Base-by-base conservation (phyloP, 495 filamentous ascomycete species). In the Chaetomidium leptoderma region DNA sequence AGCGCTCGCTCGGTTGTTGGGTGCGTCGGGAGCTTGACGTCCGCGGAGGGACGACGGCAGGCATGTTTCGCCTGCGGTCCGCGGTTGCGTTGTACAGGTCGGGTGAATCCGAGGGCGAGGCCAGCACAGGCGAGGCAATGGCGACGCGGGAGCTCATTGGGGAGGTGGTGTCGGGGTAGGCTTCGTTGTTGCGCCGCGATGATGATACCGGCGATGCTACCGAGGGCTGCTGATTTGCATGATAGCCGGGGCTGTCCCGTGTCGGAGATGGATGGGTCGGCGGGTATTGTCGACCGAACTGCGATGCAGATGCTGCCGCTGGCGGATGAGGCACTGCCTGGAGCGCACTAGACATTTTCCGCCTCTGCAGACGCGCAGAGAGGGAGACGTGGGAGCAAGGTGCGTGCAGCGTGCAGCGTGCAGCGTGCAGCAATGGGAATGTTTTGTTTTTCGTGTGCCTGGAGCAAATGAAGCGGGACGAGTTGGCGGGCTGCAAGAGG, bases 21-120 rank as follows among this genome's bases (percentile, higher is more conserved):
- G 71, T 63, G 63, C 78, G 72, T 47, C 76, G 72, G 27, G 80
- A 72, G 52, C 62, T 74, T 6, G 75, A 86, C 2, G 84, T 86
- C 53, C 86, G 81, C 29, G 83, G 82, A 39, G 83, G 84, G 54
- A 80, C 82, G 57, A 80, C 78, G 66, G 72, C 66, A 54, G 70
- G 65, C 70, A 66, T 70, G 71, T 73, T 75, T 60, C 66, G 70
- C 64, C 65, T 75, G 9, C 74, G 69, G 35, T 66, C 70, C 19
- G 70, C 66, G 26, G 65, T 55, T 32, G 81, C 70, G 23, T 73
- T 73, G 64, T 76, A 54, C 60, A 73, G 63, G 55, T 78, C 66
- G 65, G 75, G 67, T 36, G 69, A 70, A 61, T 66, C 61, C 62
- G 65, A 70, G 55, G 63, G 70, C 62, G 64, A 71, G 57, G 63